These are phyloP conservation scores for Xylaria intraflava DNA, from an alignment of 495 filamentous ascomycete species.

Conservation along the genomic window DNA sequence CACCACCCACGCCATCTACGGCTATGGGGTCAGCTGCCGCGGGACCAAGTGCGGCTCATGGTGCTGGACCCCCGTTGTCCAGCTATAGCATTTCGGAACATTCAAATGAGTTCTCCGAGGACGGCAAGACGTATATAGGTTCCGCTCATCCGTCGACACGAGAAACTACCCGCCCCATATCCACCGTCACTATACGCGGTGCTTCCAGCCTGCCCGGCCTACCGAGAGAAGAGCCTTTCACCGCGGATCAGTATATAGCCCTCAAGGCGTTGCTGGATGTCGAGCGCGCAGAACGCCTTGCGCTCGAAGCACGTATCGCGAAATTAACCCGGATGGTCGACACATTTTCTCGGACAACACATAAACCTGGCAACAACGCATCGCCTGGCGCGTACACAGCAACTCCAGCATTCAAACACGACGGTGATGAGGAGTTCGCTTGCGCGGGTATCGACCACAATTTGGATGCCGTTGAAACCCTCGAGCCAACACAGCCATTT, in stretches of 20 bases:
- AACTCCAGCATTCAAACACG: constrained; percentile 30
- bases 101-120: constrained; percentile 36
- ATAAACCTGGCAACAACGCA: constrained; percentile 17
- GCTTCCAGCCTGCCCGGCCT: constrained; percentile 37
- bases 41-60: constrained; percentile 13
- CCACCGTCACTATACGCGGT: constrained; percentile 37
- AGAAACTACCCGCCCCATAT: constrained; percentile 28
- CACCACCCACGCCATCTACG: constrained; percentile 23
- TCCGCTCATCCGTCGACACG: constrained; percentile 31
- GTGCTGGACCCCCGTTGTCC: constrained; percentile 20
- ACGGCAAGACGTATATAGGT: constrained; percentile 31
- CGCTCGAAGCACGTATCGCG: constrained; percentile 45
- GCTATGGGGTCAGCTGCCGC: constrained; percentile 16
- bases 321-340: constrained; percentile 41
- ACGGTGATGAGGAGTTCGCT: constrained; percentile 20
- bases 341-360: constrained; percentile 28
- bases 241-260: constrained; percentile 30
- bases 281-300: constrained; percentile 43
- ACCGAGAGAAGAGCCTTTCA: constrained; percentile 26
- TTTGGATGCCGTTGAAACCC: constrained; percentile 40
- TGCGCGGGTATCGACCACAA: constrained; percentile 19
- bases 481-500: constrained; percentile 29
- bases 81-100: constrained; percentile 27
- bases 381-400: constrained; percentile 19
- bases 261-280: constrained; percentile 40